These are phyloP conservation scores for Kregervanrija pseudodelftensis DNA, from an alignment of 805 yeast genomes.

Conservation along the genomic window DNA sequence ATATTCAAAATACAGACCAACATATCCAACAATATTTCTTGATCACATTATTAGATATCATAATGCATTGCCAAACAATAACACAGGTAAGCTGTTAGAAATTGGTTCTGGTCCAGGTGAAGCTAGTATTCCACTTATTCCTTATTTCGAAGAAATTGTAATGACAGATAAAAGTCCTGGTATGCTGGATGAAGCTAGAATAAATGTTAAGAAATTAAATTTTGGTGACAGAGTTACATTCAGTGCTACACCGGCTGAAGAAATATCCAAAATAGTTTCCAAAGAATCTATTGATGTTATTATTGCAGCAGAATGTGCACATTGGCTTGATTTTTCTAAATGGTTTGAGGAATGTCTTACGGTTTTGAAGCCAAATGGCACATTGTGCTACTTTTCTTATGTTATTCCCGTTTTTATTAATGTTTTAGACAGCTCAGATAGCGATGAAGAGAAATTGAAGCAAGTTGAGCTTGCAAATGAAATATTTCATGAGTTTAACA, in stretches of 20 bases:
- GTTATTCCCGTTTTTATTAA: conserved; percentile 56
- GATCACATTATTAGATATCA: too few species aligned
- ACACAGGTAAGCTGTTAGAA: conserved; percentile 30
- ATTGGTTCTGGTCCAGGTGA: conserved; percentile 53
- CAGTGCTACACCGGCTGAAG: conserved; percentile 14
- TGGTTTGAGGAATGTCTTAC: conserved; percentile 28
- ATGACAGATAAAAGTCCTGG: conserved; percentile 4
- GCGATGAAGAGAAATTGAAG: background rate
- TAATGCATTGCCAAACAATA: too few species aligned
- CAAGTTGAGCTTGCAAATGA: conserved; percentile 27
- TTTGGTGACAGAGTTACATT: background rate
- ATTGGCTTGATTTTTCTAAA: conserved; percentile 51
- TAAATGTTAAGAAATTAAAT: conserved; percentile 4
- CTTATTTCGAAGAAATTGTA: conserved; percentile 12
- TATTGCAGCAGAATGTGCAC: conserved; percentile 77
- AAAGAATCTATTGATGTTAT: conserved; percentile 45
- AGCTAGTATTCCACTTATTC: conserved; percentile 38
- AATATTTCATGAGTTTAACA: conserved; percentile 38
- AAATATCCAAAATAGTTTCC: conserved; percentile 14
- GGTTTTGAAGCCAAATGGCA: conserved; percentile 35
- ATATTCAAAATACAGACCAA: conserved; percentile 59
- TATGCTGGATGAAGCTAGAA: conserved; percentile 40
- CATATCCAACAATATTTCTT: conserved; percentile 51
- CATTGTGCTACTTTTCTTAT: conserved; percentile 71
- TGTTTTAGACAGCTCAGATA: conserved; percentile 27